A percentile compares a stretch with the other conserved stretches of the same genome.
These are phyloP conservation scores for Apiospora marii DNA, from an alignment of 2,329 filamentous ascomycete species.

Conservation along the genomic window DNA sequence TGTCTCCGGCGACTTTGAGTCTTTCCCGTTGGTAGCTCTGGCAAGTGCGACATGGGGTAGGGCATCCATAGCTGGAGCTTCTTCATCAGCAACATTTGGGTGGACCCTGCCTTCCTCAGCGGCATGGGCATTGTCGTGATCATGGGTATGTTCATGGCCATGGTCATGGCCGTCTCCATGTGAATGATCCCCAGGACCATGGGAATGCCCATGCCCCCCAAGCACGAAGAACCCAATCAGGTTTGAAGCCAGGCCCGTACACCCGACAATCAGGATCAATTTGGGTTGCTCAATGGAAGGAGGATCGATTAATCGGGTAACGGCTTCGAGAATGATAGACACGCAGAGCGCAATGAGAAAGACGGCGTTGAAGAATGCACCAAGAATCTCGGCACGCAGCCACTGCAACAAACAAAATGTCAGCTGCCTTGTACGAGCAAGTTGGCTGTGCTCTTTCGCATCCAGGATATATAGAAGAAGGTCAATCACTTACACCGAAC, in stretches of 20 bases:
- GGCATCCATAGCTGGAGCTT: conserved; percentile 66
- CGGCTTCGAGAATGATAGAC: conserved; percentile 94
- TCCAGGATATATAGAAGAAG: conserved; percentile 41
- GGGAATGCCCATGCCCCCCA: conserved; percentile 89
- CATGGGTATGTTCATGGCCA: conserved; percentile 50
- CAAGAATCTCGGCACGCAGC: conserved; percentile 96
- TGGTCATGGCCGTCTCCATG: conserved; percentile 61
- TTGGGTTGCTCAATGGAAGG: conserved; percentile 86
- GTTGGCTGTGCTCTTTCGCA: background rate
- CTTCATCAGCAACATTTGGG: conserved; percentile 58
- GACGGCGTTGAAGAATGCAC: conserved; percentile 95
- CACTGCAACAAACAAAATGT: conserved; percentile 61
- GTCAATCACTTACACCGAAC: conserved; percentile 71
- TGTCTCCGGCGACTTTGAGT: conserved; percentile 40
- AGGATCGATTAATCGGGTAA: conserved; percentile 90
- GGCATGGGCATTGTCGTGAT: conserved; percentile 46
- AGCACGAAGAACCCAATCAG: conserved; percentile 88
- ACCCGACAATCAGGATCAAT: conserved; percentile 90
- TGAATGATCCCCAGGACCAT: conserved; percentile 67
- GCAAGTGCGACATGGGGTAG: conserved; percentile 69
- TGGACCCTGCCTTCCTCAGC: conserved; percentile 62
- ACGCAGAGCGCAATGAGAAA: conserved; percentile 96
- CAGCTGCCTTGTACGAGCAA: background rate
- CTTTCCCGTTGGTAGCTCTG: conserved; percentile 47
- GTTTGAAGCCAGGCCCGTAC: conserved; percentile 85